Conservation (phyloP, 163 green algal genomes). For the Smithsoniella earleae region DNA sequence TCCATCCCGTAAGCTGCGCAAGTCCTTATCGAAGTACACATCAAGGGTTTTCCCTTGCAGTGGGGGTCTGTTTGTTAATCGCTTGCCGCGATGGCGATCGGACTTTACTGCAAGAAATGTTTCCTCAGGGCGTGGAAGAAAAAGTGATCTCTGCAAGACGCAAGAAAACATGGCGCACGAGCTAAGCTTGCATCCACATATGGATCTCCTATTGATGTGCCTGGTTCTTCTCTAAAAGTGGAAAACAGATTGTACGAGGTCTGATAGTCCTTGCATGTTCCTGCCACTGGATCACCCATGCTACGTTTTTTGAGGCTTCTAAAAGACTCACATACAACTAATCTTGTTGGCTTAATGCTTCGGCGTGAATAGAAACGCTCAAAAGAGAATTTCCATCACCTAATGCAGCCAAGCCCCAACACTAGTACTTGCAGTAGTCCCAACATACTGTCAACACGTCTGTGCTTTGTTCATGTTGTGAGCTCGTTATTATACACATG, state of each 20-base stretch:
- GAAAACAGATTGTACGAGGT: slow-evolving; percentile 26
- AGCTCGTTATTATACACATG: no score
- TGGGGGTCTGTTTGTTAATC: background rate
- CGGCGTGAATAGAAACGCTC: no score
- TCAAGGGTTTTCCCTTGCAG: slow-evolving; percentile 6
- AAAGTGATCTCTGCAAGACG: background rate
- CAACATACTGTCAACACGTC: no score
- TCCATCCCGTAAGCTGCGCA: slow-evolving; percentile 13
- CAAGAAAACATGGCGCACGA: background rate
- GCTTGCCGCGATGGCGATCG: background rate
- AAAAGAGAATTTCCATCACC: no score
- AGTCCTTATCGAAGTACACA: slow-evolving; percentile 13
- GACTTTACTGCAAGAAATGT: slow-evolving; percentile 6
- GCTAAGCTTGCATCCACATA: background rate
- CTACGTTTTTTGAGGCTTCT: no score
- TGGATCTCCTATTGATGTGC: background rate
- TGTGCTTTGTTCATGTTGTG: no score
- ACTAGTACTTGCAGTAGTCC: no score
- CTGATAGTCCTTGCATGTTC: slow-evolving; percentile 18
- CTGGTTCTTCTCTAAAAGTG: slow-evolving; percentile 17
- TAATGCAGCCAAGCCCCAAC: no score
- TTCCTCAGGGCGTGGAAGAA: no score
- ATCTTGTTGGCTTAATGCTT: no score
- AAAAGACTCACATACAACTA: no score
- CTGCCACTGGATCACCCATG: no score